phyloP scores from a whole-genome alignment of 495 filamentous ascomycete genomes.

The Lepraria neglecta region DNA sequence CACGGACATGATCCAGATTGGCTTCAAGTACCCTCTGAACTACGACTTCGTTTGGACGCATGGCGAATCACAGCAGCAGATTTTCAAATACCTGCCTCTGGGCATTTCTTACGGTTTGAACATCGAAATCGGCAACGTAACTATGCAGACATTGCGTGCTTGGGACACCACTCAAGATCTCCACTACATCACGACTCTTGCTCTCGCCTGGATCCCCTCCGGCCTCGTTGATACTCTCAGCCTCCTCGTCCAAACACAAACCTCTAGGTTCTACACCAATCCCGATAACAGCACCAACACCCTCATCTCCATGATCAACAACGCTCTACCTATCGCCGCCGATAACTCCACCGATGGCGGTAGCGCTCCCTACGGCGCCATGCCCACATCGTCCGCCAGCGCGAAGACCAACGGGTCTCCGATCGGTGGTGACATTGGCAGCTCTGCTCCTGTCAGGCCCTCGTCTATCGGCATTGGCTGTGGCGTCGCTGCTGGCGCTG shows the following conservation, averaged over 20 bases:
- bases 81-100: constrained; percentile 73
- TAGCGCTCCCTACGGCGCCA: constrained; percentile 27
- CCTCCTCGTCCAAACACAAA: constrained; percentile 60
- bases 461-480: constrained; percentile 80
- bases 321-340: constrained; percentile 70
- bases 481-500: constrained; percentile 71
- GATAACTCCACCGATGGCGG: constrained; percentile 40
- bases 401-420: constrained; percentile 38
- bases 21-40: constrained; percentile 71
- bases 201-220: constrained; percentile 64
- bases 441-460: constrained; percentile 53
- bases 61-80: constrained; percentile 68
- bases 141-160: constrained; percentile 68
- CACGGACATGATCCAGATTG: constrained; percentile 70
- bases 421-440: constrained; percentile 42
- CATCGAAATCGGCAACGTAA: constrained; percentile 45
- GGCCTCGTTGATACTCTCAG: constrained; percentile 56
- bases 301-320: constrained; percentile 76
- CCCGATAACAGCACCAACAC: constrained; percentile 51
- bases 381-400: constrained; percentile 25
- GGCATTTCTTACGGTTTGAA: constrained; percentile 64
- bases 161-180: constrained; percentile 63
- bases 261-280: constrained; percentile 67
- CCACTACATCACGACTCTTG: constrained; percentile 80
- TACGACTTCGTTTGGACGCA: constrained; percentile 73